phyloP scores from a whole-genome alignment of 2,329 filamentous ascomycete species.

The Monosporascus sp. region DNA sequence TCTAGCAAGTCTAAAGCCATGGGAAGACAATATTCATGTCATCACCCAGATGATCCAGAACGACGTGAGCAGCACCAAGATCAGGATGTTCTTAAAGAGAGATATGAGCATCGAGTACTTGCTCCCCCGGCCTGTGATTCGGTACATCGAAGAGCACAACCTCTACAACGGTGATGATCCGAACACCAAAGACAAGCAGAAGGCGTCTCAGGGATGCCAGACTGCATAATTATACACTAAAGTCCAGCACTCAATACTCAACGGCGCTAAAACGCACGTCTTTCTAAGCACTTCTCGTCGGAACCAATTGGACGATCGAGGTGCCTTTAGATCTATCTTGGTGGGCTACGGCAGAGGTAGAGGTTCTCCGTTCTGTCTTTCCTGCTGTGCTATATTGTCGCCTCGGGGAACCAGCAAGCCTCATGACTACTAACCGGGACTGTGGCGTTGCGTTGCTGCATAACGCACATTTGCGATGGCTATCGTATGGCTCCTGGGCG shows the following conservation, averaged over 20 bases:
- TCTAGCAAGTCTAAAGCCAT: conserved; percentile 72
- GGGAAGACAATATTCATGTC: conserved; percentile 80
- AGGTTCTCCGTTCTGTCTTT: neutral
- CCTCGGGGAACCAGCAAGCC: neutral
- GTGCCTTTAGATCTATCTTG: neutral
- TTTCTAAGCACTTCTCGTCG: neutral
- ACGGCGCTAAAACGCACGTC: neutral
- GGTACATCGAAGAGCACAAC: conserved; percentile 64
- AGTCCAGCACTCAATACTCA: neutral
- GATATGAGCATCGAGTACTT: conserved; percentile 78
- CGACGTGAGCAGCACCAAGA: conserved; percentile 77
- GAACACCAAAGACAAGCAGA: conserved; percentile 25
- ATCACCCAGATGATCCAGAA: conserved; percentile 86
- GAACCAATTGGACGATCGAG: neutral
- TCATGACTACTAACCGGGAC: neutral
- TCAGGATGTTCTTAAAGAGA: conserved; percentile 71
- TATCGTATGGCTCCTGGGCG: neutral
- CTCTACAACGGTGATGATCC: conserved; percentile 43
- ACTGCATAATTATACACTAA: neutral
- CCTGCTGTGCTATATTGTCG: neutral
- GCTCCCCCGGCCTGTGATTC: conserved; percentile 68
- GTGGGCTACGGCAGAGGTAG: neutral
- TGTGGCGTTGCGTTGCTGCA: neutral
- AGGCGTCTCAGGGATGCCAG: conserved; percentile 7
- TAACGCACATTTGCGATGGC: neutral